Percentiles rank a stretch among this genome's conserved stretches.
Conservation (phyloP, 2,329 filamentous ascomycete genomes). For the Penicillium sclerotiorum region DNA sequence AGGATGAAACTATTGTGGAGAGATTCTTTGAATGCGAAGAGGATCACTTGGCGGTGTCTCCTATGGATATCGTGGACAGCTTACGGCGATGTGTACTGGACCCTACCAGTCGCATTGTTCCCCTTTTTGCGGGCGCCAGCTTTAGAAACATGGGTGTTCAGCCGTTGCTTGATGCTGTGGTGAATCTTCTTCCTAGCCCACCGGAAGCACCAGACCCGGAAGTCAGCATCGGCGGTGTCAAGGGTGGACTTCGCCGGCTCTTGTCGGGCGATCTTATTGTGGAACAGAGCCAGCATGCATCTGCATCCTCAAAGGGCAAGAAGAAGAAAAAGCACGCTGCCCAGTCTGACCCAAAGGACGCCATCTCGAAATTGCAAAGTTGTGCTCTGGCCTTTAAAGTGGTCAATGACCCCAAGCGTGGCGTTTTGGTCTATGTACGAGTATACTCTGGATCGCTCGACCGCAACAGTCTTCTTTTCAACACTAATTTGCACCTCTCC, state of each 20-base stretch:
- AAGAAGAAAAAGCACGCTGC: slow-evolving; percentile 45
- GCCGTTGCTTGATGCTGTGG: slow-evolving; percentile 83
- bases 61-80: slow-evolving; percentile 68
- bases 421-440: slow-evolving; percentile 86
- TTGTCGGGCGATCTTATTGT: slow-evolving; percentile 50
- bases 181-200: slow-evolving; percentile 84
- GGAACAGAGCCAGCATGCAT: slow-evolving; percentile 34
- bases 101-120: slow-evolving; percentile 70
- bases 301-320: slow-evolving; percentile 39
- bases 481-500: slow-evolving; percentile 77
- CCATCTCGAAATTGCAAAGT: slow-evolving; percentile 65
- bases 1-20: slow-evolving; percentile 85
- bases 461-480: slow-evolving; percentile 76
- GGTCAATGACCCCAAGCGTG: slow-evolving; percentile 80
- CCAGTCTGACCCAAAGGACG: slow-evolving; percentile 49
- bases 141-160: slow-evolving; percentile 94
- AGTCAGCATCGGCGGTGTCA: slow-evolving; percentile 65
- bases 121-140: slow-evolving; percentile 88
- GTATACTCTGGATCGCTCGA: slow-evolving; percentile 84
- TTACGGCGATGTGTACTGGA: slow-evolving; percentile 73
- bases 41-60: slow-evolving; percentile 68
- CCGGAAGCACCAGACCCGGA: slow-evolving; percentile 77
- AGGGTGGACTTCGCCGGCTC: slow-evolving; percentile 56
- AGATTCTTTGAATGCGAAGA: slow-evolving; percentile 77
- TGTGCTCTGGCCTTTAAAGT: slow-evolving; percentile 88